Percentiles rank a stretch among this genome's conserved stretches.
Conservation (phyloP, 2,329 filamentous ascomycete species). For the Neonectria punicea region DNA sequence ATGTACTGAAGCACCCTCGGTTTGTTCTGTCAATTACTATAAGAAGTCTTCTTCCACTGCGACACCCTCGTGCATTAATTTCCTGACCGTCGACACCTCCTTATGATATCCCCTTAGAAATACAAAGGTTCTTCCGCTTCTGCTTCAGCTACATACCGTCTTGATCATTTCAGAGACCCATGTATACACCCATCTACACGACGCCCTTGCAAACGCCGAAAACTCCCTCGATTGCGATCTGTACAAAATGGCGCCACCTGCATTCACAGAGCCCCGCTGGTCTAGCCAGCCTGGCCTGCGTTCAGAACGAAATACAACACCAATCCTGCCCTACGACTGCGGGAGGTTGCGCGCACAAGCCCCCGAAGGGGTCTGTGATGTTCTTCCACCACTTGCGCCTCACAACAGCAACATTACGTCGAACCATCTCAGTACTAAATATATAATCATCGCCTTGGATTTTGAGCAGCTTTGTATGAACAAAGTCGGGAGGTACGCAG, state of each 20-base stretch:
- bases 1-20: background rate
- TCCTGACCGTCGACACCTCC: background rate
- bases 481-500: background rate
- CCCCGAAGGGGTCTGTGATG: background rate
- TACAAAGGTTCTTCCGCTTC: too few relatives aligned
- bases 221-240: background rate
- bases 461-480: slow-evolving; percentile 24
- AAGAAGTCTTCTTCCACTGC: background rate
- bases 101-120: background rate
- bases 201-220: background rate
- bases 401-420: background rate
- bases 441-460: slow-evolving; percentile 22
- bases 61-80: background rate
- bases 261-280: background rate
- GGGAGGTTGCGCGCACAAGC: background rate
- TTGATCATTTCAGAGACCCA: background rate
- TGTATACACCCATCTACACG: background rate
- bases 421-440: slow-evolving; percentile 13
- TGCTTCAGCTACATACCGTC: background rate
- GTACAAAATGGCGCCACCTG: background rate
- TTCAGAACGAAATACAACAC: background rate
- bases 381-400: slow-evolving; percentile 7
- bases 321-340: background rate
- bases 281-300: slow-evolving; percentile 1
- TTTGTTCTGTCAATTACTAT: background rate